These are phyloP conservation scores for Triticum urartu DNA, from an alignment of 176 grass and related monocot species.

Conservation along the genomic window DNA sequence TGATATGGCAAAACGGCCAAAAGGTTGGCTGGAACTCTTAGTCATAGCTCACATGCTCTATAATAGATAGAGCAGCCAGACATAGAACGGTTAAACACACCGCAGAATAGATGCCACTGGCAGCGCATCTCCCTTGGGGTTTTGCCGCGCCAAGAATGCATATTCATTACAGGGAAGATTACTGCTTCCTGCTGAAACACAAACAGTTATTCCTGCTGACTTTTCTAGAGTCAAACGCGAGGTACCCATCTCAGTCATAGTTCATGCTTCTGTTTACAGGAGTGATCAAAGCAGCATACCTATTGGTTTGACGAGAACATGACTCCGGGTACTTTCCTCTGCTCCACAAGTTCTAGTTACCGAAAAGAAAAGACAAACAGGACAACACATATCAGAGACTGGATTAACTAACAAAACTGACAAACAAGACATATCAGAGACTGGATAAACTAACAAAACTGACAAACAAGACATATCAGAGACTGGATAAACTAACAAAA, in stretches of 20 bases:
- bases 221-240: not conserved
- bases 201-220: constrained; percentile 9
- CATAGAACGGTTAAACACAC: constrained; percentile 43
- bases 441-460: constrained; percentile 23
- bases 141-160: constrained; percentile 32
- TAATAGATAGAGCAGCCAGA: constrained; percentile 41
- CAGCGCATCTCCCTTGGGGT: constrained; percentile 34
- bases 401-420: constrained; percentile 30
- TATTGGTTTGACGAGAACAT: constrained; percentile 44
- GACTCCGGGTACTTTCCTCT: constrained; percentile 36
- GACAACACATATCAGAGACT: constrained; percentile 55
- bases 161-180: constrained; percentile 38
- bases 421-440: constrained; percentile 52
- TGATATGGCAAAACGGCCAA: not conserved
- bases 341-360: constrained; percentile 60
- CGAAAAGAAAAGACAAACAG: constrained; percentile 47
- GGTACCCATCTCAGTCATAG: constrained; percentile 26
- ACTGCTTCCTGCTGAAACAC: constrained; percentile 47
- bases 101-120: constrained; percentile 39
- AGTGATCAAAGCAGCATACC: constrained; percentile 57
- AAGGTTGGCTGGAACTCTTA: not conserved
- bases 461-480: constrained; percentile 50
- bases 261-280: constrained; percentile 19
- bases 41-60: constrained; percentile 42
- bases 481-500: constrained; percentile 28